phyloP scores from a whole-genome alignment of 306 rosid genomes.

The Castanea mollissima region DNA sequence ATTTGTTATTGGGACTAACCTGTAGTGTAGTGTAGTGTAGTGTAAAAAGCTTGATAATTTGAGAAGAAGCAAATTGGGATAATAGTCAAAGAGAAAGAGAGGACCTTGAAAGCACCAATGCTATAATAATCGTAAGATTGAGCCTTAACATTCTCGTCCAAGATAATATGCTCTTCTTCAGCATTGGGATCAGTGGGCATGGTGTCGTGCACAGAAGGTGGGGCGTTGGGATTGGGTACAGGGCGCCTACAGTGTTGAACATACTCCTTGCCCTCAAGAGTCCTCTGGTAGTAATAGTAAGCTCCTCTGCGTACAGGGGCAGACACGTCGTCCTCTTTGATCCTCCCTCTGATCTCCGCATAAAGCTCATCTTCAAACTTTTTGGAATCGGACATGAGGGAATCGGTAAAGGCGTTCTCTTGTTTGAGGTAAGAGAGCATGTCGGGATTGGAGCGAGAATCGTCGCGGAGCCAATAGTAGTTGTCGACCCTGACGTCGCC shows the following conservation, averaged over 20 bases:
- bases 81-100: too few relatives aligned
- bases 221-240: conserved; percentile 37
- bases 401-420: conserved; percentile 62
- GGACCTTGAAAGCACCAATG: conserved; percentile 47
- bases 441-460: conserved; percentile 66
- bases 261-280: conserved; percentile 71
- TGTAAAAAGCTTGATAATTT: too few relatives aligned
- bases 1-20: conserved; percentile 74
- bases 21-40: too few relatives aligned
- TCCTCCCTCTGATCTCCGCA: conserved; percentile 72
- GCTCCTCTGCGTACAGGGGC: conserved; percentile 66
- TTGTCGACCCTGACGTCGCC: conserved; percentile 75
- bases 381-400: conserved; percentile 71
- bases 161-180: conserved; percentile 70
- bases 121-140: conserved; percentile 57
- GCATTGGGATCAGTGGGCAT: conserved; percentile 70
- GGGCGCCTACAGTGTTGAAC: conserved; percentile 75
- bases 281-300: conserved; percentile 71
- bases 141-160: conserved; percentile 85
- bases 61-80: too few relatives aligned
- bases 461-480: conserved; percentile 93
- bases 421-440: conserved; percentile 61
- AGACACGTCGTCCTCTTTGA: conserved; percentile 77
- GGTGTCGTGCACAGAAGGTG: conserved; percentile 56
- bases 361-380: conserved; percentile 62